A percentile compares a stretch with the other conserved stretches of the same genome.
Conservation (phyloP, 106 monocot species). For the Ottelia alismoides region DNA sequence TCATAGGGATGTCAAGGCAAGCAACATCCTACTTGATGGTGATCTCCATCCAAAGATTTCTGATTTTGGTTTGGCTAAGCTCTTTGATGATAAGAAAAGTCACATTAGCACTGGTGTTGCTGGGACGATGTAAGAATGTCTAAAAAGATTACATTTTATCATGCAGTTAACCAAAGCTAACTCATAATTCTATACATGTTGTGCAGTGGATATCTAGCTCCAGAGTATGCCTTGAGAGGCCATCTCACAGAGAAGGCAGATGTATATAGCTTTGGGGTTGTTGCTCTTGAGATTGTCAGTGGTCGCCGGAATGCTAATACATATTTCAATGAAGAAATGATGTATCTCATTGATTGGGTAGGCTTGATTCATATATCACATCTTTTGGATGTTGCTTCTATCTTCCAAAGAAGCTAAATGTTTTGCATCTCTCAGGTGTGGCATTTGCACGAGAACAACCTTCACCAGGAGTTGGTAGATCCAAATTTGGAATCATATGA, state of each 20-base stretch:
- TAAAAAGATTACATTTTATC: too few relatives aligned
- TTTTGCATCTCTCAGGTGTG: not conserved
- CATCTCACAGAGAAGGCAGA: conserved; percentile 80
- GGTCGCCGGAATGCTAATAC: conserved; percentile 47
- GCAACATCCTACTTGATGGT: conserved; percentile 13
- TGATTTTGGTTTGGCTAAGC: conserved; percentile 10
- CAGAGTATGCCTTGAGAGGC: conserved; percentile 84
- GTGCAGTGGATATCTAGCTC: conserved; percentile 75
- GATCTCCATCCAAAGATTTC: conserved; percentile 3
- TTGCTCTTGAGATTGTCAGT: conserved; percentile 47
- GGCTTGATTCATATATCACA: not conserved
- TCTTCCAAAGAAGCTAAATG: not conserved
- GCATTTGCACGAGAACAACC: conserved; percentile 1
- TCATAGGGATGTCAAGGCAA: conserved; percentile 12
- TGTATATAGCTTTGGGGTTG: conserved; percentile 70
- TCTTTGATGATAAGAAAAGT: not conserved
- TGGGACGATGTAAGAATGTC: conserved; percentile 4
- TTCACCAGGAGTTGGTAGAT: conserved; percentile 1
- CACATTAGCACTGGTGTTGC: conserved; percentile 11
- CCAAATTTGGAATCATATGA: not conserved
- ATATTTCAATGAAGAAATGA: conserved; percentile 26
- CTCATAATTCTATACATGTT: not conserved
- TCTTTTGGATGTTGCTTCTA: too few relatives aligned
- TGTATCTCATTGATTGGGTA: conserved; percentile 84
- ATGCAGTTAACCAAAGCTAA: too few relatives aligned